These are phyloP conservation scores for Dactylonectria estremocensis DNA, from an alignment of 2,329 filamentous ascomycete species.

Conservation along the genomic window DNA sequence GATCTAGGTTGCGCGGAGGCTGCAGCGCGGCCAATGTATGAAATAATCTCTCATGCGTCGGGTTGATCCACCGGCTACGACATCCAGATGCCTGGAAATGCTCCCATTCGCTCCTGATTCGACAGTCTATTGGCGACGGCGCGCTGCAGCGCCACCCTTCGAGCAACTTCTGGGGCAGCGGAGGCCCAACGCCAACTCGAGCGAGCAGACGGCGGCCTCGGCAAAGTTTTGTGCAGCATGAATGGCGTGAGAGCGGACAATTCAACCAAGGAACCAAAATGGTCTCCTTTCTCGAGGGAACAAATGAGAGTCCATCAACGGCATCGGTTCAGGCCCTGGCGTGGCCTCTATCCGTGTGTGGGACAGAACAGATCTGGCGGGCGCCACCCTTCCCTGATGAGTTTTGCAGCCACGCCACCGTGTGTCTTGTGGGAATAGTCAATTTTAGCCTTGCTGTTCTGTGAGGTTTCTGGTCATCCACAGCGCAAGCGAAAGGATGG, in stretches of 20 bases:
- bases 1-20: conserved; percentile 22
- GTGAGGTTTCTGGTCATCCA: conserved; percentile 4
- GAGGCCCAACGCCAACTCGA: conserved; percentile 32
- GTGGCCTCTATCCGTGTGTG: conserved; percentile 29
- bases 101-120: conserved; percentile 47
- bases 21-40: conserved; percentile 42
- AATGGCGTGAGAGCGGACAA: conserved; percentile 30
- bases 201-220: conserved; percentile 34
- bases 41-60: conserved; percentile 50
- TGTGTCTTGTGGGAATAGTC: conserved; percentile 37
- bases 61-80: conserved; percentile 44
- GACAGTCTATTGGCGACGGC: conserved; percentile 44
- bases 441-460: conserved; percentile 21
- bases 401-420: conserved; percentile 39
- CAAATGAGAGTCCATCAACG: conserved; percentile 31
- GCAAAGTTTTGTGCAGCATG: conserved; percentile 28
- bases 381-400: conserved; percentile 36
- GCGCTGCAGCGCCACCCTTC: conserved; percentile 45
- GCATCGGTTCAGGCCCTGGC: conserved; percentile 36
- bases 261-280: conserved; percentile 15
- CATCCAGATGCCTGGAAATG: conserved; percentile 49
- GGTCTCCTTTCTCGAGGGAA: conserved; percentile 20
- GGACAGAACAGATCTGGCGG: conserved; percentile 40
- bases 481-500: conserved; percentile 25
- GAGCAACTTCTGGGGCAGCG: conserved; percentile 36